These are phyloP conservation scores for Kodamaea anthophila DNA, from an alignment of 1,139 yeast species.

Conservation along the genomic window DNA sequence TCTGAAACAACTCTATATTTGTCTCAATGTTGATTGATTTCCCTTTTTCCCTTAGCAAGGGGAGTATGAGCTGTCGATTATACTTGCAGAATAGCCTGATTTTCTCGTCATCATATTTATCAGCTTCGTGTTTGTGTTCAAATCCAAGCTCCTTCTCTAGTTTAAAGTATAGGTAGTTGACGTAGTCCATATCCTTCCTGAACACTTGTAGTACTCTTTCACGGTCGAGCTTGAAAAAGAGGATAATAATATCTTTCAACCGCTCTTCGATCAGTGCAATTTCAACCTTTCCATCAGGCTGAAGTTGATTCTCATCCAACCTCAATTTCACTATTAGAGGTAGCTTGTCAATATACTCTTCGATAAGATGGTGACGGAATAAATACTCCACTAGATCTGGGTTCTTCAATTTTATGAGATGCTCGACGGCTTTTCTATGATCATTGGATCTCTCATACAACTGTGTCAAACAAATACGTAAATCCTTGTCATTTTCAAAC, in stretches of 20 bases:
- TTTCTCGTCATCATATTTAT: constrained; percentile 49
- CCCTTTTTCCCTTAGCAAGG: constrained; percentile 42
- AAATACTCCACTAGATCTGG: constrained; percentile 51
- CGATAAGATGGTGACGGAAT: constrained; percentile 54
- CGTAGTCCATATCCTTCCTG: constrained; percentile 39
- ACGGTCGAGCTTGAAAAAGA: constrained; percentile 47
- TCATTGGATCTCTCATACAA: constrained; percentile 54
- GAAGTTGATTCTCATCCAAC: constrained; percentile 25
- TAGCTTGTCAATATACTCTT: constrained; percentile 41
- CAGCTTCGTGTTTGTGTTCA: constrained; percentile 1
- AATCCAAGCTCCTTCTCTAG: constrained; percentile 22
- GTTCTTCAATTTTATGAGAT: constrained; percentile 53
- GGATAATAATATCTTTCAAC: constrained; percentile 42
- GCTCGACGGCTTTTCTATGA: constrained; percentile 58
- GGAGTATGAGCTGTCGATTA: constrained; percentile 46
- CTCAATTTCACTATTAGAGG: constrained; percentile 50
- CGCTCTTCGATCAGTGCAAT: constrained; percentile 34
- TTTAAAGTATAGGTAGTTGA: constrained; percentile 59
- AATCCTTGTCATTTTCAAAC: constrained; percentile 12
- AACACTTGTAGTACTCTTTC: constrained; percentile 32
- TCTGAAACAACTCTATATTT: constrained; percentile 12
- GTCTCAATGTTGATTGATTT: constrained; percentile 7
- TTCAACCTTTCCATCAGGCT: no score
- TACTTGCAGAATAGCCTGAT: constrained; percentile 60
- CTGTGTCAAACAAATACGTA: constrained; percentile 49